phyloP scores from a whole-genome alignment of 345 rosid genomes.

The Litchi chinensis region DNA sequence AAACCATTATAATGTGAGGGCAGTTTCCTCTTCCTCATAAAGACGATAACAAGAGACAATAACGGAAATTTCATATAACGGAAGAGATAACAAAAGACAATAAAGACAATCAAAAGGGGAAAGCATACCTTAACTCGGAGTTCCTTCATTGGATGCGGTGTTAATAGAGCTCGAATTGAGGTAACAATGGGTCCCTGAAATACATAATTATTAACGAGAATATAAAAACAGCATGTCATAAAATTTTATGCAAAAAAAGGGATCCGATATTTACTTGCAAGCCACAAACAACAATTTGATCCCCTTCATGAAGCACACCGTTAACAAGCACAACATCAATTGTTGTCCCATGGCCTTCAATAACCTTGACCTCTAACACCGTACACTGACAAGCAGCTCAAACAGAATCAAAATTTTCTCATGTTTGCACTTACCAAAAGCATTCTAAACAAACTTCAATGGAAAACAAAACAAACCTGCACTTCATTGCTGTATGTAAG shows the following conservation, averaged over 20 bases:
- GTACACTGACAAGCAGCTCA: conserved; percentile 68
- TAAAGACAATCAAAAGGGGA: not conserved
- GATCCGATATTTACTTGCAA: conserved; percentile 65
- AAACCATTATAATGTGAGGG: not conserved
- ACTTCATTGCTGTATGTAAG: conserved; percentile 79
- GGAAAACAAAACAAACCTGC: conserved; percentile 49
- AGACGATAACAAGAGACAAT: not conserved
- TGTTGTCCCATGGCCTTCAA: conserved; percentile 95
- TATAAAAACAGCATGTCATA: conserved; percentile 7
- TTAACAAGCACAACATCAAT: conserved; percentile 93
- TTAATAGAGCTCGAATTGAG: conserved; percentile 77
- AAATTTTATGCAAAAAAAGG: not conserved
- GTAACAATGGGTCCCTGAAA: conserved; percentile 91
- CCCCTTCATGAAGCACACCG: conserved; percentile 91
- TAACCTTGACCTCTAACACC: conserved; percentile 92
- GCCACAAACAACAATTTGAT: conserved; percentile 94
- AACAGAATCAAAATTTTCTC: conserved; percentile 28
- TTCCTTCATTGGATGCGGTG: conserved; percentile 99
- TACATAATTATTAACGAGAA: conserved; percentile 24
- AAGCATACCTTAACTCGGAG: conserved; percentile 78
- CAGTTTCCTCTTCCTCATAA: not conserved
- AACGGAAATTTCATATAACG: not conserved
- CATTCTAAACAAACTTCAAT: not conserved
- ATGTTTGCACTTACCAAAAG: conserved; percentile 11
- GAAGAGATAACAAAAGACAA: not conserved